A percentile compares a stretch with the other conserved stretches of the same genome.
Conservation (phyloP, 2,329 filamentous ascomycete genomes). For the Xylaria sp. region DNA sequence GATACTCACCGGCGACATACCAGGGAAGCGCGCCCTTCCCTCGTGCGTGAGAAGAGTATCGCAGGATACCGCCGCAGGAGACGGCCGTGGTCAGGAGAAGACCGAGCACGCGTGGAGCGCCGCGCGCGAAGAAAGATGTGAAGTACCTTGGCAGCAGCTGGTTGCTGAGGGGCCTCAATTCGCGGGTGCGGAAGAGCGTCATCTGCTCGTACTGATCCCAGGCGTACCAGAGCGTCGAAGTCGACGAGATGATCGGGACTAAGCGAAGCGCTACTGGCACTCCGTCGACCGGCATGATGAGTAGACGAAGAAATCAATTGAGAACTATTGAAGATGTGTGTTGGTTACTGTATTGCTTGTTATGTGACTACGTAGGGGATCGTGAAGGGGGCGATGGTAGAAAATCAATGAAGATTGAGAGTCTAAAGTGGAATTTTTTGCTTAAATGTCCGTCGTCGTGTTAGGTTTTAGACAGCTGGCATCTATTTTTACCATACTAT, state of each 20-base stretch:
- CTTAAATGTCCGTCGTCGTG: neutral
- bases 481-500: neutral
- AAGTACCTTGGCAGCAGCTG: conserved; percentile 31
- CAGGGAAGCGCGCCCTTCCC: conserved; percentile 13
- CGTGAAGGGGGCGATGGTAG: neutral
- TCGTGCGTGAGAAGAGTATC: conserved; percentile 7
- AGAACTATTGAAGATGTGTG: neutral
- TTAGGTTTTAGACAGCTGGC: neutral
- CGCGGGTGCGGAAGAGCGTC: conserved; percentile 19
- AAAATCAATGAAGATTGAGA: neutral
- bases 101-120: conserved; percentile 23
- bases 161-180: conserved; percentile 24
- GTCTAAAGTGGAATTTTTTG: neutral
- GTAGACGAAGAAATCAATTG: neutral
- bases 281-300: neutral
- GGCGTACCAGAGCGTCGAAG: conserved; percentile 32
- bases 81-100: conserved; percentile 28
- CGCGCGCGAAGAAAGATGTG: conserved; percentile 29
- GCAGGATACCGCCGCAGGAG: conserved; percentile 23
- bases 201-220: conserved; percentile 38
- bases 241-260: conserved; percentile 29
- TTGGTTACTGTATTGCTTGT: neutral
- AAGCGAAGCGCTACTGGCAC: conserved; percentile 17
- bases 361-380: neutral
- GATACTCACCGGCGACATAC: conserved; percentile 27